Evolutionary conservation across 305 asterid genomes (phyloP), one percentile per base, ranked within the genome.

Genomic region (Petunia hybrid): DNA sequence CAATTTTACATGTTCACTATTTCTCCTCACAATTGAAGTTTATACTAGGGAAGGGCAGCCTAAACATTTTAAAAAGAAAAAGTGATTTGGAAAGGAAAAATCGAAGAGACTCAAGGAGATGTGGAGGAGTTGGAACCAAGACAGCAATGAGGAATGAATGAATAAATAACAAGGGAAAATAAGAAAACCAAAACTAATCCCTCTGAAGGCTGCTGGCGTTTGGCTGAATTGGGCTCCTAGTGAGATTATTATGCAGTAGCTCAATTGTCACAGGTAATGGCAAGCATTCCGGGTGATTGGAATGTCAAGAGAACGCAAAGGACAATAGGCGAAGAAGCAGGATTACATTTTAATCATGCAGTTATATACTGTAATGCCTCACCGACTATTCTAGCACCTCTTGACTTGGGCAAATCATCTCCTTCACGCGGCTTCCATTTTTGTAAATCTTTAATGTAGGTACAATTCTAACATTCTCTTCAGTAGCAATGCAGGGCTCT

Each of bases 371-470:
- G 88, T 92, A 93, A 89, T 90, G 97, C 90, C 89, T 92, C 85
- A 95, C 92, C 8, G 94, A 91, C 16, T 97, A 83, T 88, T 95
- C 98, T 78, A 95, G 80, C 55, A 87, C 90, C 85, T 95, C 95
- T 3, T 83, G 90, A 81, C 85, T 89, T 4, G 98, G 97, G 91
- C 93, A 88, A 63, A 95, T 74, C 89, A 93, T 87, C 84, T 95
- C 99, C 87, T 92, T 93, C 86, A 95, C 91, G 76, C 93, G 87
- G 84, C 6, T 80, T 60, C 97, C 91, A 56, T 80, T 89, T 80
- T 78, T 86, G 90, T 95, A 93, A 79, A 95, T 93, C 89, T 93
- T 95, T 89, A 95, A 78, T 12, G 99, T 92, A 2, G 99, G 99
- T 6, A 85, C 91, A 73, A 87, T 81, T 76, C 88, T 87, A 46